A percentile compares a stretch with the other conserved stretches of the same genome.
These are phyloP conservation scores for Olyra latifolia DNA, from an alignment of 176 grass and related monocot species.

Conservation along the genomic window DNA sequence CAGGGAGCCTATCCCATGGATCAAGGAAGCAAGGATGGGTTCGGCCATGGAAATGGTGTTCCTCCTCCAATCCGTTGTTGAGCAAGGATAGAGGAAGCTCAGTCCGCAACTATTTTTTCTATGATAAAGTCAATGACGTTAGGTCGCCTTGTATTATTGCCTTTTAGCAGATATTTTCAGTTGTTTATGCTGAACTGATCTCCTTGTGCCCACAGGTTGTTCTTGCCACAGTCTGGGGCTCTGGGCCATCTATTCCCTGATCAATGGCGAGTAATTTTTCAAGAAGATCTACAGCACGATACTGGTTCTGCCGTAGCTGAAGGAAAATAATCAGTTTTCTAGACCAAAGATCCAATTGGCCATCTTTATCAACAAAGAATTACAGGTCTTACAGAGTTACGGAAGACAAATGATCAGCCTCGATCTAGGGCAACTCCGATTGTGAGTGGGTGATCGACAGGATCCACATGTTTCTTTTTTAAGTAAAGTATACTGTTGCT, in stretches of 20 bases:
- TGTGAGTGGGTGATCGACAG: not conserved
- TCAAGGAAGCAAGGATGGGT: slow-evolving; percentile 30
- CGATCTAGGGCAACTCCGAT: not conserved
- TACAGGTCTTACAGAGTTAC: not conserved
- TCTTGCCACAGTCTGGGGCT: not conserved
- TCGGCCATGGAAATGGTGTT: slow-evolving; percentile 32
- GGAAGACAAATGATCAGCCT: not conserved
- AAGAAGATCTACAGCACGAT: not conserved
- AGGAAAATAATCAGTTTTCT: not conserved
- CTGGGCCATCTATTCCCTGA: not conserved
- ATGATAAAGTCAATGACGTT: not conserved
- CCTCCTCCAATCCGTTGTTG: not conserved
- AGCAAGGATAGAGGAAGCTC: not conserved
- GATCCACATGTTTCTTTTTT: not conserved
- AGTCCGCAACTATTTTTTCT: not conserved
- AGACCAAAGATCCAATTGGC: not conserved
- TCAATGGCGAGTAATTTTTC: not conserved
- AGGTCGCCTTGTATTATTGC: not conserved
- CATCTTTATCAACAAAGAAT: not conserved
- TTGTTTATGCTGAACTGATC: not conserved
- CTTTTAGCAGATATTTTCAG: slow-evolving; percentile 2
- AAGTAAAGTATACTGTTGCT: too few species aligned
- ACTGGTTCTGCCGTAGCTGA: not conserved
- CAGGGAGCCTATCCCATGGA: slow-evolving; percentile 29
- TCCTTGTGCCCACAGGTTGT: not conserved